Base-by-base conservation (phyloP, 2,329 filamentous ascomycete genomes). In the Endothia cerciana region DNA sequence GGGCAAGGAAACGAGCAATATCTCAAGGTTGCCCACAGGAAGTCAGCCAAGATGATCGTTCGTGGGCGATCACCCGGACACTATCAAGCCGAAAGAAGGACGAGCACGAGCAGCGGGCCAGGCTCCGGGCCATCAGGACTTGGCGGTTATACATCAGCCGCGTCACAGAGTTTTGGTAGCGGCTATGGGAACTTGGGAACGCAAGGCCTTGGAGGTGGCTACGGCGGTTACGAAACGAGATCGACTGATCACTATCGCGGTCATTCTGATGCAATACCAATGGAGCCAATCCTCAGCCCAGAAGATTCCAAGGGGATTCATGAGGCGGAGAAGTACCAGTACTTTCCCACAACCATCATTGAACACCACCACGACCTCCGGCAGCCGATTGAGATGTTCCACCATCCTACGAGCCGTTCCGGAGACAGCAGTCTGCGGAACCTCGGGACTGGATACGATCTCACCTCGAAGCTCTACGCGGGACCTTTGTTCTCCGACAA, bases 41-140 rank as follows among this genome's bases (percentile, higher is more conserved):
- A 91, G 72, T 94, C 91, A 6, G 88, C 90, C 66, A 91, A 90
- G 74, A 92, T 95, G 84, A 93, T 96, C 71, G 92, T 95, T n/a
- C 89, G 92, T 28, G 92, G 92, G 6, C 87, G 92, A 33, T 94
- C 91, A 8, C 92, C 92, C 0, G 92, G 91, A 1, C 92, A 93
- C 73, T 93, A 93, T 77, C 89, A 91, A 73, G 87, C 89, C 55
- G 88, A 90, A 70, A 82, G 89, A 69, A 85, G 89, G 63, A 84
- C 87, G 62, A 92, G 89, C 74, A 84, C 88, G 2, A 87, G 89
- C 72, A 92, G 90, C 72, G 89, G 91, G 0, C 82, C 84, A 2
- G 84, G 84, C 64, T 90, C 91, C 17, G 88, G 89, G 0, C 86
- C 87, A 45, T 86, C 88, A 28, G 85, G 83, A 51, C 83, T 87